Percentiles rank a stretch among this genome's conserved stretches.
Evolutionary conservation across 495 filamentous ascomycete genomes (phyloP).

Genomic region (Penicillium nucicola): DNA sequence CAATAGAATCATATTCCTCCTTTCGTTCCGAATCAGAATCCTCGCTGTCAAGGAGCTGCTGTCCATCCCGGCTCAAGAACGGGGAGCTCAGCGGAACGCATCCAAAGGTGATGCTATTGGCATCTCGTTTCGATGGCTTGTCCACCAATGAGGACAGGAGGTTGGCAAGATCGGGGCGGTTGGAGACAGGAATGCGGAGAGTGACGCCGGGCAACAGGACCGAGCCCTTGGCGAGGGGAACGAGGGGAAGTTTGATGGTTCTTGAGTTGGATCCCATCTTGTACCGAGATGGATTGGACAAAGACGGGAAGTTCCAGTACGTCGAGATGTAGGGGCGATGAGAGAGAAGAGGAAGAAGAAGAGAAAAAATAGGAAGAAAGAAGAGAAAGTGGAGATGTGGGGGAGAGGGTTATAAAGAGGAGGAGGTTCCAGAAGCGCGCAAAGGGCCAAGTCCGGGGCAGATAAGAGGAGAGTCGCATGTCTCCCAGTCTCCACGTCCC

Average conservation of each 20-base stretch:
- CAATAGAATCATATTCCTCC: conserved; percentile 40
- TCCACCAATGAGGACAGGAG: conserved; percentile 75
- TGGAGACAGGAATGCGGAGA: conserved; percentile 69
- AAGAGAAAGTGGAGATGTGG: conserved; percentile 3
- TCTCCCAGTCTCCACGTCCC: conserved; percentile 29
- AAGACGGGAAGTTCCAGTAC: conserved; percentile 6
- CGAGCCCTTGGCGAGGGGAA: conserved; percentile 68
- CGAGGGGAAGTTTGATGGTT: conserved; percentile 61
- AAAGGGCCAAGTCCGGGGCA: conserved; percentile 33
- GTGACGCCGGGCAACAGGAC: conserved; percentile 81
- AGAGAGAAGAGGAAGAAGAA: neutral
- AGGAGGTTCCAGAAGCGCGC: conserved; percentile 34
- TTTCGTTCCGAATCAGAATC: conserved; percentile 33
- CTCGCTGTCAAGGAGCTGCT: conserved; percentile 61
- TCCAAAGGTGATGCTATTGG: conserved; percentile 66
- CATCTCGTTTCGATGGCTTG: conserved; percentile 60
- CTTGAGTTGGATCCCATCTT: conserved; percentile 44
- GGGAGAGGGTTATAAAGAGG: conserved; percentile 13
- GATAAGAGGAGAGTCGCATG: conserved; percentile 30
- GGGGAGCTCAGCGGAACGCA: conserved; percentile 79
- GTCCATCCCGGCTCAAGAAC: conserved; percentile 63
- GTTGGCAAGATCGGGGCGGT: conserved; percentile 78
- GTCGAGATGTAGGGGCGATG: neutral
- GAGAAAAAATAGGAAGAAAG: conserved; percentile 2
- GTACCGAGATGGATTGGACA: conserved; percentile 10